Conservation (phyloP, 805 yeast species). For the Pichia rugopelliculosa region DNA sequence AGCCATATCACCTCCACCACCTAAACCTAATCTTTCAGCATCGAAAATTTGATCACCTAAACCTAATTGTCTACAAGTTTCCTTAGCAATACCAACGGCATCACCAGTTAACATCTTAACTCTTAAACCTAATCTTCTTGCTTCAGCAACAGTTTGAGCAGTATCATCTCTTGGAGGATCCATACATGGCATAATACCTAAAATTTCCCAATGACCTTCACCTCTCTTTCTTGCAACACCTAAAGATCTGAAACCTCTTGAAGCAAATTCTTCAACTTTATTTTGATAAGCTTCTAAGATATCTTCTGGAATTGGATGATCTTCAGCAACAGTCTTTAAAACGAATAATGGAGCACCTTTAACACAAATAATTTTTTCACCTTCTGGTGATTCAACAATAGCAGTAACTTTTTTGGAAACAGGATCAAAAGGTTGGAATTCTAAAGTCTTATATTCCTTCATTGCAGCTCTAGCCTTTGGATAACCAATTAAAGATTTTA, state of each 20-base stretch:
- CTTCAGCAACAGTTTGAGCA: conserved; percentile 89
- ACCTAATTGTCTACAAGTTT: conserved; percentile 96
- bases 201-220: conserved; percentile 96
- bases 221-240: conserved; percentile 99
- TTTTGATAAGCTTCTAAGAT: conserved; percentile 90
- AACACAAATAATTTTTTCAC: conserved; percentile 91
- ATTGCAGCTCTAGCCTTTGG: conserved; percentile 91
- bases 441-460: conserved; percentile 88
- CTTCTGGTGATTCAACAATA: conserved; percentile 90
- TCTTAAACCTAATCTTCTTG: conserved; percentile 84
- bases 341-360: conserved; percentile 98
- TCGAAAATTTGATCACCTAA: conserved; percentile 93
- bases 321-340: conserved; percentile 93
- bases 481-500: conserved; percentile 78
- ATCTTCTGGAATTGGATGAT: conserved; percentile 93
- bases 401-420: conserved; percentile 96
- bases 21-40: conserved; percentile 93
- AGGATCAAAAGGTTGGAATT: conserved; percentile 97
- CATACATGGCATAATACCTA: conserved; percentile 98
- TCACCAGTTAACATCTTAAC: conserved; percentile 99
- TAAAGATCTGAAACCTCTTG: conserved; percentile 96
- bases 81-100: conserved; percentile 98
- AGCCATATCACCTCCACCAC: conserved; percentile 89
- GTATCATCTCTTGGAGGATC: conserved; percentile 99
- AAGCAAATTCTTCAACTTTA: conserved; percentile 95